These are phyloP conservation scores for Chlorella sp. DNA, from an alignment of 139 green algal species.

Conservation along the genomic window DNA sequence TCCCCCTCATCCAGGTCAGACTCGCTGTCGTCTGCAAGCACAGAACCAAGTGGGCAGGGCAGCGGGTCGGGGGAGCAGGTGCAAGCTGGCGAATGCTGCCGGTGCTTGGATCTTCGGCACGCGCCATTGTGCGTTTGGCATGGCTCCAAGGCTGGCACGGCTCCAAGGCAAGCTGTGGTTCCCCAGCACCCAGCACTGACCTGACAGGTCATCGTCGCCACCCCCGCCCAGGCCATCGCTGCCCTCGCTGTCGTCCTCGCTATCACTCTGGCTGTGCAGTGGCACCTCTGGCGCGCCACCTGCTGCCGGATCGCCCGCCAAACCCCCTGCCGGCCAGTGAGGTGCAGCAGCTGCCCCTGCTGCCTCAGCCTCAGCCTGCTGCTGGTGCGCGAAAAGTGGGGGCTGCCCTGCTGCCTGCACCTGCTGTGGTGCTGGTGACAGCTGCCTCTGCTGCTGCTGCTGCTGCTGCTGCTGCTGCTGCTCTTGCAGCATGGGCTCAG, in stretches of 20 bases:
- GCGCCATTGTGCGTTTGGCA: no score
- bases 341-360: neutral
- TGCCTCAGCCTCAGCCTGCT: neutral
- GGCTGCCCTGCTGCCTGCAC: neutral
- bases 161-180: no score
- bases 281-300: neutral
- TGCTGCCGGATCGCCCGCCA: neutral
- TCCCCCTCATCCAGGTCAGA: slow-evolving; percentile 12
- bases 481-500: neutral
- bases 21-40: slow-evolving; percentile 3
- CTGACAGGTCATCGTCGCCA: neutral
- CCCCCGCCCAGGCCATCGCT: neutral
- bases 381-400: no score
- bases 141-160: no score
- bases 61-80: no score
- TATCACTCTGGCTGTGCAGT: neutral
- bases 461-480: neutral
- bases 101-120: no score
- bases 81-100: no score
- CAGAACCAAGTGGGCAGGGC: neutral
- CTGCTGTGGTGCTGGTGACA: neutral
- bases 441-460: slow-evolving; percentile 1
- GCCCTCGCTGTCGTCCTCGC: neutral
- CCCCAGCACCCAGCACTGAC: no score
- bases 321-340: neutral